Base-by-base conservation (phyloP, 1,284 basidiomycete genomes). In the Boletus calvinii region DNA sequence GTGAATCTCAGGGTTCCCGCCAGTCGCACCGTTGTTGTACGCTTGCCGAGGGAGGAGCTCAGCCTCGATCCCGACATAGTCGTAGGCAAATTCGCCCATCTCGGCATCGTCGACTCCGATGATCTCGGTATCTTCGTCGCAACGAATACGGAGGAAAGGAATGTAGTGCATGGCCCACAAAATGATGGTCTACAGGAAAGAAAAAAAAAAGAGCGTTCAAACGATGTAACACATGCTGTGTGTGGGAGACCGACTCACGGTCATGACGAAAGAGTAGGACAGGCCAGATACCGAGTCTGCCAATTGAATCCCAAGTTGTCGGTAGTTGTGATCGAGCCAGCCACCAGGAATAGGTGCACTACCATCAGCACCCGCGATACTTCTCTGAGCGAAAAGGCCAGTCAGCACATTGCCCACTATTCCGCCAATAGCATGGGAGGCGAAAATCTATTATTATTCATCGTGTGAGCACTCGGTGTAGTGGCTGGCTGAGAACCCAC, bases 81-180 rank as follows among this genome's bases (percentile, higher is more conserved):
- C 91, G 68, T 94, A 93, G n/a, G 90, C 90, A 61, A 86, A 93
- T 74, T 98, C 95, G 63, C 95, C 95, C 78, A 97, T 87, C 75
- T 95, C 91, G 12, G 86, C 83, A 65, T 97, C 92, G 69, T 98
- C 96, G 57, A 97, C 86, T 57, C 96, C 96, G 53, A 98, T 75
- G 55, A 94, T 87, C 76, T 98, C 95, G 30, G 85, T 83, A 59
- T 94, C 90, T 62, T 96, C 94, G 30, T 76, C 73, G 17, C 81
- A 79, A 54, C 94, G 86, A 43, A 99, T 81, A 50, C 87, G 79
- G 56, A 92, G 77, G 57, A 85, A 86, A 3, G 96, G 96, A 63
- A 97, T 91, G 72, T 78, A 92, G 77, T 98, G 94, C 84, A 98
- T 90, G 63, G 85, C 74, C 87, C 94, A 94, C 50, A 93, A 80